These are phyloP conservation scores for Dicorynia guianensis DNA, from an alignment of 306 rosid species.

Conservation along the genomic window DNA sequence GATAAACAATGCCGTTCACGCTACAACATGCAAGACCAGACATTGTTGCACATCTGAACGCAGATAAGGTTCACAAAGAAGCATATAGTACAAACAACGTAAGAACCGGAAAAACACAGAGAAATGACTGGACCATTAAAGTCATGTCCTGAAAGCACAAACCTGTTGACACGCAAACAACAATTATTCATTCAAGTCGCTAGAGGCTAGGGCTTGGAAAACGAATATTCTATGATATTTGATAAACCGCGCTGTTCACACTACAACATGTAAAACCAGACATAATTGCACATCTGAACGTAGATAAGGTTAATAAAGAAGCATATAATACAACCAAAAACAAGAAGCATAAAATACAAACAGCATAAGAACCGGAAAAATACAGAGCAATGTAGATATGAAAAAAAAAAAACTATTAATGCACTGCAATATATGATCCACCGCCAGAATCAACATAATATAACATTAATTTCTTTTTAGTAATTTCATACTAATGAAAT, in stretches of 20 bases:
- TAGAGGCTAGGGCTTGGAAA: conserved; percentile 19
- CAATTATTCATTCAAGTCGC: conserved; percentile 35
- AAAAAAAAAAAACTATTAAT: background rate
- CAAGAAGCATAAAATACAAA: too few relatives aligned
- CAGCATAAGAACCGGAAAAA: background rate
- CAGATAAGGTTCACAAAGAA: conserved; percentile 16
- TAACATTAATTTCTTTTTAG: background rate
- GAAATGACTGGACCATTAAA: too few relatives aligned
- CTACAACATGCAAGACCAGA: conserved; percentile 16
- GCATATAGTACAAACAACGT: conserved; percentile 4
- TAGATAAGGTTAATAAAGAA: conserved; percentile 17
- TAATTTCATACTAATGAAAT: background rate
- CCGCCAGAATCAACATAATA: conserved; percentile 22
- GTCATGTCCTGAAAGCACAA: conserved; percentile 10
- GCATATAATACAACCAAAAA: background rate
- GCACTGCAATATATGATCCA: conserved; percentile 1
- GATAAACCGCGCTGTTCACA: background rate
- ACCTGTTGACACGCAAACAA: conserved; percentile 53
- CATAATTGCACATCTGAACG: background rate
- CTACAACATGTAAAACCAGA: conserved; percentile 19
- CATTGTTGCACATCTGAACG: background rate
- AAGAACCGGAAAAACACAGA: background rate
- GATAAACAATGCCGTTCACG: background rate
- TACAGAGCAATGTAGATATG: background rate
- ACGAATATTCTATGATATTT: conserved; percentile 4